Evolutionary conservation across 805 yeast species (phyloP).

Genomic region (Hanseniaspora meyeri): DNA sequence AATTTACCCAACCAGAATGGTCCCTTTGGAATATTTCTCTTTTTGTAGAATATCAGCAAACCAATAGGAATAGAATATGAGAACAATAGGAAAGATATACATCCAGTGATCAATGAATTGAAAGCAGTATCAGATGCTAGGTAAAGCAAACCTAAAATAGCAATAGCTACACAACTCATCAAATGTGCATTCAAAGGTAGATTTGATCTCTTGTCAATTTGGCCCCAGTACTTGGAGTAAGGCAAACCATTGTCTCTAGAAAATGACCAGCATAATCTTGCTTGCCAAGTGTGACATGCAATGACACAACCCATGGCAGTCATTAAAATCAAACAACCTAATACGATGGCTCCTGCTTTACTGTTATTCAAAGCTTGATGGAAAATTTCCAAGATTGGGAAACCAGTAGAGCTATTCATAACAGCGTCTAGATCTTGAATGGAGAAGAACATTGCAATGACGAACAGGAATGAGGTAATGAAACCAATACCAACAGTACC

Average conservation of each 20-base stretch:
- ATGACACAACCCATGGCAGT: conserved; percentile 54
- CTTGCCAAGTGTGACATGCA: conserved; percentile 60
- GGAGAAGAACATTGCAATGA: conserved; percentile 50
- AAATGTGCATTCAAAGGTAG: conserved; percentile 54
- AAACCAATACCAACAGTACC: conserved; percentile 60
- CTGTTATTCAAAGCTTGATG: conserved; percentile 40
- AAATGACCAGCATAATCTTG: conserved; percentile 60
- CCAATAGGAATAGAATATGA: conserved; percentile 48
- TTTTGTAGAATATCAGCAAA: conserved; percentile 33
- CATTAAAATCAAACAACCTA: conserved; percentile 40
- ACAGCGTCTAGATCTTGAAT: conserved; percentile 42
- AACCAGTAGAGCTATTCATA: conserved; percentile 40
- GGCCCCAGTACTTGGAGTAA: conserved; percentile 41
- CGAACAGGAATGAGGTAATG: conserved; percentile 44
- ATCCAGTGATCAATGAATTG: conserved; percentile 51
- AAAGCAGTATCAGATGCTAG: conserved; percentile 58
- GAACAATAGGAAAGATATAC: conserved; percentile 47
- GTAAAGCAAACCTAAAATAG: conserved; percentile 46
- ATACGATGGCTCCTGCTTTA: conserved; percentile 45
- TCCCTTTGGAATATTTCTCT: conserved; percentile 39
- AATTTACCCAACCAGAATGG: conserved; percentile 54
- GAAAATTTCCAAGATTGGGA: conserved; percentile 54
- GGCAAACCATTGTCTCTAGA: conserved; percentile 61
- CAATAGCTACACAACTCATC: conserved; percentile 42
- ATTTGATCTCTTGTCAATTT: conserved; percentile 40